Conservation (phyloP, 192 early-diverging fungal species). For the Backusella tarrabulga region DNA sequence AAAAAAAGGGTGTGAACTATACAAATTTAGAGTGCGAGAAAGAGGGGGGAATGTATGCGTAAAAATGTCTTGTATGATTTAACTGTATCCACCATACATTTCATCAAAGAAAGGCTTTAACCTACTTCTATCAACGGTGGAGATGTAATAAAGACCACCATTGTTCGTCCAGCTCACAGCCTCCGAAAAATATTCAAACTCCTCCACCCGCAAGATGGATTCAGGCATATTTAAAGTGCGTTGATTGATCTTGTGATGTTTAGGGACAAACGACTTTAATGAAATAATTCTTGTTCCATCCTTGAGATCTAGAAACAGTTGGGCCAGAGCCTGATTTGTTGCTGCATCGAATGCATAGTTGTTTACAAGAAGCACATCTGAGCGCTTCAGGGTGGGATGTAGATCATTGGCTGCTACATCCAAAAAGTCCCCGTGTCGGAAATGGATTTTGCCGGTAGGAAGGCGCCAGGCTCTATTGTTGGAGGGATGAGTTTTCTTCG, state of each 20-base stretch:
- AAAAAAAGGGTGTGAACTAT: not conserved
- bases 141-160: slow-evolving; percentile 77
- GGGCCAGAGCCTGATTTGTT: slow-evolving; percentile 80
- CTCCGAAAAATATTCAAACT: slow-evolving; percentile 68
- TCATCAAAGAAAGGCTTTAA: slow-evolving; percentile 43
- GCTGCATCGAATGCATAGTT: slow-evolving; percentile 91
- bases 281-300: slow-evolving; percentile 83
- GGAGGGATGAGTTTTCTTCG: not conserved
- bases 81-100: slow-evolving; percentile 14
- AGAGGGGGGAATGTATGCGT: not conserved
- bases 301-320: slow-evolving; percentile 90
- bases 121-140: slow-evolving; percentile 69
- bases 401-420: slow-evolving; percentile 57
- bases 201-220: slow-evolving; percentile 65
- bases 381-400: slow-evolving; percentile 65
- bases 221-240: slow-evolving; percentile 69
- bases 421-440: slow-evolving; percentile 86
- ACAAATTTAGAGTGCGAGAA: not conserved
- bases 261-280: slow-evolving; percentile 81
- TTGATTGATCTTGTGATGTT: slow-evolving; percentile 73
- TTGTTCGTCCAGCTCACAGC: slow-evolving; percentile 78
- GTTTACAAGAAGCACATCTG: slow-evolving; percentile 95
- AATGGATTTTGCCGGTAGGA: slow-evolving; percentile 56
- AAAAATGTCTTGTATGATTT: not conserved
- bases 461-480: slow-evolving; percentile 53